Percentiles rank a stretch among this genome's conserved stretches.
Conservation (phyloP, 148 eudicot genomes). For the Dysphania ambrosioides region DNA sequence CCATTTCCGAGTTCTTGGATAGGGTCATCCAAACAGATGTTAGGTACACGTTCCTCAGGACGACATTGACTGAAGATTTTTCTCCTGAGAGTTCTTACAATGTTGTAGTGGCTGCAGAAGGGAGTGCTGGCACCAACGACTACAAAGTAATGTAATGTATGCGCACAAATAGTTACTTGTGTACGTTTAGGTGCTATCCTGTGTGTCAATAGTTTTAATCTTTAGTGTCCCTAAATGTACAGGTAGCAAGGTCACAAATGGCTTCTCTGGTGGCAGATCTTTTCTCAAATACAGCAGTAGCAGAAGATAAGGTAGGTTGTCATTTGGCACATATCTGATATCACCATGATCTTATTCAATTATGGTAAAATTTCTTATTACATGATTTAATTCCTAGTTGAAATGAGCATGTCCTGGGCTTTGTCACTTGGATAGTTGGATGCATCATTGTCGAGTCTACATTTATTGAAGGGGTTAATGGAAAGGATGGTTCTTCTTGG, state of each 20-base stretch:
- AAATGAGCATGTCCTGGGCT: background rate
- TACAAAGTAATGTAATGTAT: conserved; percentile 99
- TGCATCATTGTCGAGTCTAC: background rate
- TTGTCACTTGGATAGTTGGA: background rate
- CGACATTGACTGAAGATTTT: conserved; percentile 69
- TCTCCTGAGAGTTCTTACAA: conserved; percentile 68
- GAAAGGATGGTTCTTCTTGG: background rate
- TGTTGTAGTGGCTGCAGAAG: conserved; percentile 73
- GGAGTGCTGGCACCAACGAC: conserved; percentile 61
- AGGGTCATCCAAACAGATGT: conserved; percentile 55
- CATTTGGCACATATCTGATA: background rate
- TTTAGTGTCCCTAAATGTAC: conserved; percentile 7
- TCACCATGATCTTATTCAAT: background rate
- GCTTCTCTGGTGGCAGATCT: conserved; percentile 77
- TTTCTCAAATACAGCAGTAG: conserved; percentile 77
- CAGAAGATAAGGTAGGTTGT: conserved; percentile 74
- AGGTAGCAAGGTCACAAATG: conserved; percentile 76
- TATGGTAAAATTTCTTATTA: background rate
- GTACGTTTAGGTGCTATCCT: conserved; percentile 10
- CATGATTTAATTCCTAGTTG: background rate
- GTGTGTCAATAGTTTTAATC: background rate
- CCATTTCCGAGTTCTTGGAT: conserved; percentile 58
- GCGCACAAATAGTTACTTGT: conserved; percentile 27
- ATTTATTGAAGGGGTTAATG: background rate
- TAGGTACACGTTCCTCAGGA: conserved; percentile 64